These are phyloP conservation scores for Xylogone sp. DNA, from an alignment of 2,329 filamentous ascomycete genomes.

Conservation along the genomic window DNA sequence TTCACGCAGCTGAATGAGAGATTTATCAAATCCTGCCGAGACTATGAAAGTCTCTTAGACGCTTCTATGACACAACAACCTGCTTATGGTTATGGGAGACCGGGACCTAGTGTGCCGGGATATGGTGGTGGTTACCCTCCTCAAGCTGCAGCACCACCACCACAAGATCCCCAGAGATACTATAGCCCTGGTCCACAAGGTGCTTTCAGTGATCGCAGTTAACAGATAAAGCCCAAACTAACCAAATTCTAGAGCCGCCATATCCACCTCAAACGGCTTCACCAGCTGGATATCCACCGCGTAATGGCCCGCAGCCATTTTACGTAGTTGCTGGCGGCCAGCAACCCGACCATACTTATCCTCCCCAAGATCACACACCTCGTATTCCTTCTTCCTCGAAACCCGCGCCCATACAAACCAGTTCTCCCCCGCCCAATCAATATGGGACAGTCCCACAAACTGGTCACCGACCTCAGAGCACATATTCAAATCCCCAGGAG, in stretches of 20 bases:
- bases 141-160: constrained; percentile 29
- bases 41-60: constrained; percentile 95
- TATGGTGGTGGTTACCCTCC: constrained; percentile 33
- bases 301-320: constrained; percentile 55
- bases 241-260: constrained; percentile 28
- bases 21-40: constrained; percentile 96
- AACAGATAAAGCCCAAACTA: constrained; percentile 4
- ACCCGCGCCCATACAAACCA: constrained; percentile 47
- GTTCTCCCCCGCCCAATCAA: constrained; percentile 45
- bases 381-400: constrained; percentile 41
- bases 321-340: constrained; percentile 51
- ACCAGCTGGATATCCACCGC: constrained; percentile 52
- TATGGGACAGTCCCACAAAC: constrained; percentile 42
- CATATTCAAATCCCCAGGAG: constrained; percentile 71
- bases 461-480: constrained; percentile 59
- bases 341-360: constrained; percentile 36
- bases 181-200: constrained; percentile 57
- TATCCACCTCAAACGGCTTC: constrained; percentile 46
- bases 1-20: constrained; percentile 99
- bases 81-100: constrained; percentile 64
- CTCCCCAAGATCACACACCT: constrained; percentile 48
- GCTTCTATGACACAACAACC: constrained; percentile 92
- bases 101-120: constrained; percentile 21
- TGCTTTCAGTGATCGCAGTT: constrained; percentile 6
- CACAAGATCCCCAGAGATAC: constrained; percentile 63